phyloP scores from a whole-genome alignment of 305 asterid genomes.

The Striga hermonthica region DNA sequence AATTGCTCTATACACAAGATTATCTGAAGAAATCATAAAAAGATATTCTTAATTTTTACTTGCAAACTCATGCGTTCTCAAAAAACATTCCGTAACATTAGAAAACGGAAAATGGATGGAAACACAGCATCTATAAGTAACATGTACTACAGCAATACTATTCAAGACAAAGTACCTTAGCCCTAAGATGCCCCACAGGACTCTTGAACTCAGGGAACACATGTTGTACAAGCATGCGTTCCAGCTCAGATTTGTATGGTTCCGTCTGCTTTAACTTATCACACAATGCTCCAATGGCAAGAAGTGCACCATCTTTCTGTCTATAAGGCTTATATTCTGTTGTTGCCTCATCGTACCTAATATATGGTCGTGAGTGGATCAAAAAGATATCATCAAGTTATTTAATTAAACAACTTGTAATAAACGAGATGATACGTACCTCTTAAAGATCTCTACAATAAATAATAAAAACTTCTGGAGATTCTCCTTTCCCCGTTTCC shows the following conservation, averaged over 20 bases:
- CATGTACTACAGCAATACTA: conserved; percentile 10
- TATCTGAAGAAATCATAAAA: no score
- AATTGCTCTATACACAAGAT: no score
- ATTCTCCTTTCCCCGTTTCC: conserved; percentile 96
- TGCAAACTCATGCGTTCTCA: no score
- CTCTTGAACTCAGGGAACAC: conserved; percentile 93
- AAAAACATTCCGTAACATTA: neutral
- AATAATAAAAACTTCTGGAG: conserved; percentile 83
- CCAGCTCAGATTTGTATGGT: conserved; percentile 94
- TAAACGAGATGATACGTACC: conserved; percentile 42
- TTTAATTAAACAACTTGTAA: conserved; percentile 1
- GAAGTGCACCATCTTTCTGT: conserved; percentile 98
- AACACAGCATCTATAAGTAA: neutral
- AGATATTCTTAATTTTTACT: no score
- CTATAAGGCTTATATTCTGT: conserved; percentile 71
- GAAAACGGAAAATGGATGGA: neutral
- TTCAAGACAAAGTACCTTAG: conserved; percentile 66
- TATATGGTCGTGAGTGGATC: conserved; percentile 25
- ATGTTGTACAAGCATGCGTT: conserved; percentile 90
- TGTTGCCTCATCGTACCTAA: conserved; percentile 75
- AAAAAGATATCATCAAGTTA: neutral
- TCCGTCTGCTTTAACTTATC: conserved; percentile 90
- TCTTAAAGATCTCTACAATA: conserved; percentile 84
- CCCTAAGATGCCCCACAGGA: conserved; percentile 97
- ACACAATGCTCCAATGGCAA: conserved; percentile 96